Percentiles rank a stretch among this genome's conserved stretches.
These are phyloP conservation scores for Chimonanthus praecox DNA, from an alignment of 164 flowering plant species.

Conservation along the genomic window DNA sequence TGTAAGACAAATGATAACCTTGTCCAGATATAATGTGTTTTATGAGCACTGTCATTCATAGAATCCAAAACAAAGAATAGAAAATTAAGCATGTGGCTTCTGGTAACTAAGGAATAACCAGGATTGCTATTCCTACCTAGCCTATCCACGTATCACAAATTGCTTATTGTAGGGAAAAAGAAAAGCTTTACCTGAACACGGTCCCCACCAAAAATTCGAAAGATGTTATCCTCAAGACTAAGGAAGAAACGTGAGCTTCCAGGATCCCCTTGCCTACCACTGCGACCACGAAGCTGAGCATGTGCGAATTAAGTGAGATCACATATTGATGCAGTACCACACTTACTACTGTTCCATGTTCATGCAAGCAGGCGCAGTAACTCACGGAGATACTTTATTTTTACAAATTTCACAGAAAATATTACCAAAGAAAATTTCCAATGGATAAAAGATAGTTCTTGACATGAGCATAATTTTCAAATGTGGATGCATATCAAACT, in stretches of 20 bases:
- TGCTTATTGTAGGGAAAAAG: not conserved
- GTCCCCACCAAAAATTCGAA: conserved; percentile 94
- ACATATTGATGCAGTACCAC: not conserved
- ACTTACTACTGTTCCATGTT: not conserved
- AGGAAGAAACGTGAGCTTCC: conserved; percentile 96
- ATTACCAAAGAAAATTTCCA: not conserved
- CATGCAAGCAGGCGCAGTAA: not conserved
- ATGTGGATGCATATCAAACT: not conserved
- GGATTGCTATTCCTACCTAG: not conserved
- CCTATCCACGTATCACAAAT: not conserved
- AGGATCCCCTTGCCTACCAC: conserved; percentile 99
- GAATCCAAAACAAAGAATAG: not conserved
- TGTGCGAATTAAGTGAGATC: conserved; percentile 6
- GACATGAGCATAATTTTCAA: not conserved
- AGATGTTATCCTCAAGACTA: conserved; percentile 97
- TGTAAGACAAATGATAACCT: too few species aligned
- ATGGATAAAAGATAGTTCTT: too few species aligned
- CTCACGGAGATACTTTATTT: not conserved
- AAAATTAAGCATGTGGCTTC: not conserved
- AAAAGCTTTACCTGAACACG: conserved; percentile 67
- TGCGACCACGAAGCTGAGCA: conserved; percentile 87
- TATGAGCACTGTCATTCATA: not conserved
- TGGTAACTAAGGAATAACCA: not conserved
- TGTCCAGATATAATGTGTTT: too few species aligned
- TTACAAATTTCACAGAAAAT: not conserved